A percentile compares a stretch with the other conserved stretches of the same genome.
Evolutionary conservation across 1,284 basidiomycete genomes (phyloP).

Genomic region (Filobasidium uniguttulatum): DNA sequence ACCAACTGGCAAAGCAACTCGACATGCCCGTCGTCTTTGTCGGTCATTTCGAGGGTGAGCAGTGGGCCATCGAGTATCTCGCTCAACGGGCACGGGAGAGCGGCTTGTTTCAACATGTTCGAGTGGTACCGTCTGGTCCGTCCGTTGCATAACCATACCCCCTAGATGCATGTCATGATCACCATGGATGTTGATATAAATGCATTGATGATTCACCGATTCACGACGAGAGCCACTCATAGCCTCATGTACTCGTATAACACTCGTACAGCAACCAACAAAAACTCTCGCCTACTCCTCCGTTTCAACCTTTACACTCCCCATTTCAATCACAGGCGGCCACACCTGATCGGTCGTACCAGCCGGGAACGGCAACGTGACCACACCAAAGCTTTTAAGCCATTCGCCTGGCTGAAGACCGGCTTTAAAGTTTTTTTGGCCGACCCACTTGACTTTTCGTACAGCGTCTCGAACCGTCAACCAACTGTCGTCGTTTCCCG

Average conservation of each 20-base stretch:
- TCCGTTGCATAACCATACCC: too few species aligned
- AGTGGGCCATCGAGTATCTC: slow-evolving; percentile 7
- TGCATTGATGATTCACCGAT: too few species aligned
- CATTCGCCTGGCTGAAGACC: slow-evolving; percentile 64
- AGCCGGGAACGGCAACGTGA: slow-evolving; percentile 79
- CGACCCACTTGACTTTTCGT: slow-evolving; percentile 56
- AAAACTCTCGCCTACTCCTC: neutral
- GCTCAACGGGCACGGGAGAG: neutral
- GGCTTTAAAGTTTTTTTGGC: slow-evolving; percentile 49
- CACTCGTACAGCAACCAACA: too few species aligned
- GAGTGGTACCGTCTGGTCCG: too few species aligned
- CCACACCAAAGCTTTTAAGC: slow-evolving; percentile 59
- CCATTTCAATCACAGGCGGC: neutral
- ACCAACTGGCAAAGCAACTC: neutral
- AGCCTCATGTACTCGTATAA: too few species aligned
- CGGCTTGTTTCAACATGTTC: too few species aligned
- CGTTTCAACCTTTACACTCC: neutral
- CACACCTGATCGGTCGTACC: slow-evolving; percentile 51
- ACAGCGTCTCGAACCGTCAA: slow-evolving; percentile 68
- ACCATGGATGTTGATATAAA: too few species aligned
- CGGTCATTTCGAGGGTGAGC: slow-evolving; percentile 5
- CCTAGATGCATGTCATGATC: too few species aligned
- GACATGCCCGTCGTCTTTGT: slow-evolving; percentile 2
- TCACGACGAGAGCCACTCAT: too few species aligned
- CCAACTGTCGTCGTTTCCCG: slow-evolving; percentile 42